Percentiles rank a stretch among this genome's conserved stretches.
These are phyloP conservation scores for Spergularia marina DNA, from an alignment of 148 eudicot species.

Conservation along the genomic window DNA sequence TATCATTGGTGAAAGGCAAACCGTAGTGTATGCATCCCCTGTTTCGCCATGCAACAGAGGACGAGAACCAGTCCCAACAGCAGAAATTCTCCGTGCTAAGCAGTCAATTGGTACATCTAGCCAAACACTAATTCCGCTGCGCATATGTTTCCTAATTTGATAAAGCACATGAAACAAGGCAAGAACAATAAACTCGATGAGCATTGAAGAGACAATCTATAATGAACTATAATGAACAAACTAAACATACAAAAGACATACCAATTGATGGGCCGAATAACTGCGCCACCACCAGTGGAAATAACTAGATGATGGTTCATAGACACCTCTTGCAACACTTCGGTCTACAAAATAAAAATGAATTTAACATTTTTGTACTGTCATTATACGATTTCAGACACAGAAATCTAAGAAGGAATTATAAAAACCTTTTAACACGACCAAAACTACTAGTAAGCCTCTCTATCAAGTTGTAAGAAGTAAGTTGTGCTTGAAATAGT, in stretches of 20 bases:
- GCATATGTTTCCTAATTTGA: slow-evolving; percentile 73
- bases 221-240: background rate
- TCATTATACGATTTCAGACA: background rate
- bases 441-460: background rate
- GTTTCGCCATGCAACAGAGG: slow-evolving; percentile 70
- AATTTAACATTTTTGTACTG: background rate
- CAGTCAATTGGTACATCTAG: slow-evolving; percentile 92
- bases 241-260: slow-evolving; percentile 22
- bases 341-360: slow-evolving; percentile 50
- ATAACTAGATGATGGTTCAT: slow-evolving; percentile 56
- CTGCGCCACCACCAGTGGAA: slow-evolving; percentile 99
- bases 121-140: slow-evolving; percentile 81
- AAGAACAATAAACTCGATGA: background rate
- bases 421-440: background rate
- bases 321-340: slow-evolving; percentile 66
- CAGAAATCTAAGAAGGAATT: background rate
- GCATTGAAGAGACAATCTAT: background rate
- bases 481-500: no score
- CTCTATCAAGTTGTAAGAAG: background rate
- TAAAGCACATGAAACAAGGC: background rate
- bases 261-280: slow-evolving; percentile 88
- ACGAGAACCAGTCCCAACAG: slow-evolving; percentile 77
- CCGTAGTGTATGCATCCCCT: slow-evolving; percentile 83
- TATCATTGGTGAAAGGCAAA: slow-evolving; percentile 22
- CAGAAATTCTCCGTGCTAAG: slow-evolving; percentile 75